Conservation (phyloP, 345 rosid genomes). For the Nasturtium officinale region DNA sequence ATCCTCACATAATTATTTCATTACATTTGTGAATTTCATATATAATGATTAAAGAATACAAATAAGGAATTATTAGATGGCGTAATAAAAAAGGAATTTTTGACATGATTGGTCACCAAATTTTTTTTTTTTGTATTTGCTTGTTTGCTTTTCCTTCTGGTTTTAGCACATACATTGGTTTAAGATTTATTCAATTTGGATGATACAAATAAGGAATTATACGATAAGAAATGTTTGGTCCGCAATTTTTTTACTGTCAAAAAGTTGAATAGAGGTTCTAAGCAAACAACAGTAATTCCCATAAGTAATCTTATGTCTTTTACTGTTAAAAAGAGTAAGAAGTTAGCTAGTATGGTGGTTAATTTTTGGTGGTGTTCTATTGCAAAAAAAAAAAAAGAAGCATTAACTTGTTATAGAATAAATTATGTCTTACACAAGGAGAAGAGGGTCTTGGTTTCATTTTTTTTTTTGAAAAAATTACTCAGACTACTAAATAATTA, state of each 20-base stretch:
- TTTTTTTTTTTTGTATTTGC: neutral
- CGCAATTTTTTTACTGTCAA: too few species aligned
- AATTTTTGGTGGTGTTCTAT: neutral
- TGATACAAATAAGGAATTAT: neutral
- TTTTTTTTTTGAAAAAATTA: too few species aligned
- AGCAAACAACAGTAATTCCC: too few species aligned
- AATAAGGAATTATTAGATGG: neutral
- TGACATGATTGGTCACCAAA: neutral
- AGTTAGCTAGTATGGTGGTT: neutral
- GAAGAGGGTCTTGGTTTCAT: neutral
- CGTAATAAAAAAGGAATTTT: neutral
- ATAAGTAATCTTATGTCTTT: too few species aligned
- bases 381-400: too few species aligned
- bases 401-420: neutral
- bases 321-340: neutral
- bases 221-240: too few species aligned
- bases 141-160: neutral
- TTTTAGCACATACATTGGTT: neutral
- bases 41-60: neutral
- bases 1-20: constrained; percentile 25
- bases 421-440: neutral
- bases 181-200: neutral
- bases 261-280: too few species aligned
- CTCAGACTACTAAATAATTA: too few species aligned
- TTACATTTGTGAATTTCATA: neutral